These are phyloP conservation scores for Populus davidiana DNA, from an alignment of 345 rosid species.

Conservation along the genomic window DNA sequence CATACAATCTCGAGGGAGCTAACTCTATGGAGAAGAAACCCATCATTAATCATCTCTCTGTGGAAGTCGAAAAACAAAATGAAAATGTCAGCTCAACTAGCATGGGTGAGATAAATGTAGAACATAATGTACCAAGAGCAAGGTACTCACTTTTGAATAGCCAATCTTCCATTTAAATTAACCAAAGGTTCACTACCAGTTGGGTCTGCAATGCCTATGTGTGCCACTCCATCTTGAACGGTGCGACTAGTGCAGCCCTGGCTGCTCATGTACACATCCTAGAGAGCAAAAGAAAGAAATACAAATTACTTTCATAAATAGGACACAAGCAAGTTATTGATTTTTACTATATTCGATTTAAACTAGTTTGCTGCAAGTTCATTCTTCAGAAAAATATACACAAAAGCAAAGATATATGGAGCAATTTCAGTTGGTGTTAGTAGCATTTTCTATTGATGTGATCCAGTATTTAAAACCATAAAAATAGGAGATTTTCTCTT, in stretches of 20 bases:
- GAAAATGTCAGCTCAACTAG: background rate
- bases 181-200: constrained; percentile 7
- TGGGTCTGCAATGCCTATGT: constrained; percentile 40
- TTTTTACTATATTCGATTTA: background rate
- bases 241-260: constrained; percentile 38
- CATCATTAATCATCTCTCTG: constrained; percentile 48
- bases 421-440: background rate
- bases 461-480: background rate
- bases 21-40: constrained; percentile 78
- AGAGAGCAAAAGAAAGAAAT: constrained; percentile 19
- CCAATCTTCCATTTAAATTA: constrained; percentile 17
- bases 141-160: constrained; percentile 17
- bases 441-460: background rate
- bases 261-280: constrained; percentile 64
- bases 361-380: background rate
- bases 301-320: background rate
- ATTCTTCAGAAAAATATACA: background rate
- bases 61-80: constrained; percentile 4
- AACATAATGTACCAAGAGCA: background rate
- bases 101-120: background rate
- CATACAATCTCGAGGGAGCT: constrained; percentile 58
- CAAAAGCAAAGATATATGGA: background rate
- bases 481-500: background rate
- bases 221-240: constrained; percentile 33
- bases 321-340: background rate